These are phyloP conservation scores for Nematodospora valgi DNA, from an alignment of 805 yeast species.

Conservation along the genomic window DNA sequence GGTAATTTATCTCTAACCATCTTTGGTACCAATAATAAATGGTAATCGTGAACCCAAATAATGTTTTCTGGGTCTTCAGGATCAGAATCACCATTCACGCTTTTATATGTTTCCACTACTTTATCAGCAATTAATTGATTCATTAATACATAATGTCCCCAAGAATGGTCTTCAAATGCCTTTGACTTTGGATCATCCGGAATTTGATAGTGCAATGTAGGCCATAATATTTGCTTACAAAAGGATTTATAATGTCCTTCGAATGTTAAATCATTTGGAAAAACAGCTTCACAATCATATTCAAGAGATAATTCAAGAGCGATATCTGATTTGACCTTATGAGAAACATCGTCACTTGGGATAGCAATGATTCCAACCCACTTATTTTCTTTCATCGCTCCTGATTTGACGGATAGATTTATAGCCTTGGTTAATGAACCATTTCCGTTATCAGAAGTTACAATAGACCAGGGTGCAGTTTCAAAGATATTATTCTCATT, in stretches of 20 bases:
- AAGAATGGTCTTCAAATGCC: constrained; percentile 93
- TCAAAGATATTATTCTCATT: constrained; percentile 47
- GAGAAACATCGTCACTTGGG: constrained; percentile 81
- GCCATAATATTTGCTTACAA: constrained; percentile 96
- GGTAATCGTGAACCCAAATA: constrained; percentile 94
- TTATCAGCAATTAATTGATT: constrained; percentile 80
- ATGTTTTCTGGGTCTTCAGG: constrained; percentile 58
- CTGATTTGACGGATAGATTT: constrained; percentile 45
- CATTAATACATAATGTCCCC: constrained; percentile 75
- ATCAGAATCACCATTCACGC: too few relatives aligned
- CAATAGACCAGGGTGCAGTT: constrained; percentile 70
- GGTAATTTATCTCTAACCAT: constrained; percentile 79
- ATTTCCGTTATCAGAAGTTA: constrained; percentile 71
- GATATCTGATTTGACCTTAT: constrained; percentile 51
- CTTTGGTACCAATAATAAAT: constrained; percentile 77
- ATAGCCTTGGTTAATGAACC: constrained; percentile 88
- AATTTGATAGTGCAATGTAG: constrained; percentile 87
- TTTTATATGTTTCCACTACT: constrained; percentile 55
- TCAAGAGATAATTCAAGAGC: constrained; percentile 42
- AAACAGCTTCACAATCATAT: constrained; percentile 61
- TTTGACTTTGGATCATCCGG: constrained; percentile 93
- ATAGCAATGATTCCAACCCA: constrained; percentile 95
- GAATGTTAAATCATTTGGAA: constrained; percentile 73
- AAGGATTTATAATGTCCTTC: constrained; percentile 89
- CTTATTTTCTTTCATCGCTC: constrained; percentile 33